Evolutionary conservation across 768 basidiomycete genomes (phyloP).

Genomic region (Serendipita sp.): DNA sequence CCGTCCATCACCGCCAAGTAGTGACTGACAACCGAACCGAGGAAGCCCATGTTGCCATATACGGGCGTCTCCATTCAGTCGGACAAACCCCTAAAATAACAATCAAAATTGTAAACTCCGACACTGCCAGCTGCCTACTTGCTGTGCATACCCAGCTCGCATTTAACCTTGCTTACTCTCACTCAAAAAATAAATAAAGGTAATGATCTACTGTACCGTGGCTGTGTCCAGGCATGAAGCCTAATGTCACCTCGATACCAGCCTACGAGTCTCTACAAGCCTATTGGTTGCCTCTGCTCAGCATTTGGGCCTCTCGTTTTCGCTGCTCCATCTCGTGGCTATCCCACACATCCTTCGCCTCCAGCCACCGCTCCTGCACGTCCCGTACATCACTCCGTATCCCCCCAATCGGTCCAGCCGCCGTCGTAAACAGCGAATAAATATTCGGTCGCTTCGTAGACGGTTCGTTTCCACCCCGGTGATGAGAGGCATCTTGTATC

Average conservation of each 20-base stretch:
- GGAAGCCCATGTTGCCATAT: not conserved
- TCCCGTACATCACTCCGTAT: conserved; percentile 36
- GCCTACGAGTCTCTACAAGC: too few relatives aligned
- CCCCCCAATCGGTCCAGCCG: conserved; percentile 17
- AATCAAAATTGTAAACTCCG: too few relatives aligned
- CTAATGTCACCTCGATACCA: too few relatives aligned
- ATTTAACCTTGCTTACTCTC: too few relatives aligned
- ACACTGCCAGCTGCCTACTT: too few relatives aligned
- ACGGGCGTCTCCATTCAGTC: not conserved
- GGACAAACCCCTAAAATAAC: too few relatives aligned
- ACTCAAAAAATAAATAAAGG: too few relatives aligned
- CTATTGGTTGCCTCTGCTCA: not conserved
- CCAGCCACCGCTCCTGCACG: conserved; percentile 91
- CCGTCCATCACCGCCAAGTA: too few relatives aligned
- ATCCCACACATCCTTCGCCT: conserved; percentile 67
- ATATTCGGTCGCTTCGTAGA: conserved; percentile 34
- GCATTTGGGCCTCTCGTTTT: conserved; percentile 37
- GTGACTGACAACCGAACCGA: too few relatives aligned
- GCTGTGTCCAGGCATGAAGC: not conserved
- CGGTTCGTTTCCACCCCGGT: conserved; percentile 15
- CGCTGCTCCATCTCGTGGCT: conserved; percentile 55
- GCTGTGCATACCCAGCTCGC: too few relatives aligned
- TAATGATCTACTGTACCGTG: not conserved
- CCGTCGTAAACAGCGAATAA: conserved; percentile 48
- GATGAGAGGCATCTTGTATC: too few relatives aligned